Evolutionary conservation across 148 eudicot genomes (phyloP), one percentile per base, ranked within the genome.

Genomic region (Mesembryanthemum crystallinum): DNA sequence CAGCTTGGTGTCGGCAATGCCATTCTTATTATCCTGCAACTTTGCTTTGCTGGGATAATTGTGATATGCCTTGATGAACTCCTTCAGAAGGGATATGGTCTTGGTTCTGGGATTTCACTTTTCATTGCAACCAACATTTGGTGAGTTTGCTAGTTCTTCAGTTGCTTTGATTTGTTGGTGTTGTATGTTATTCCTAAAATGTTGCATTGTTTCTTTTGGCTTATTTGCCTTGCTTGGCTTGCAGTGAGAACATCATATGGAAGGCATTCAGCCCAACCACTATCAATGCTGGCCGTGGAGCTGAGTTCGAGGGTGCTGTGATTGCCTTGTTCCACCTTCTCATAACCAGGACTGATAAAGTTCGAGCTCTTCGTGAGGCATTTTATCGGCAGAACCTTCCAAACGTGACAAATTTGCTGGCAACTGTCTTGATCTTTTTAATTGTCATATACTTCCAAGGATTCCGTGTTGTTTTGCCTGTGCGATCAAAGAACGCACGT

Each of bases 31-130:
- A 92, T 92, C 65, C 76, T 90, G 72, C 97, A 92, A 79, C 94
- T 92, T 49, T 84, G 86, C 85, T 92, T 92, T 82, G 97, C 97
- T 77, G 94, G 94, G 45, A 92, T 92, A 9, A 92, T 88, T 11
- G 90, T 92, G 63, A 88, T 92, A 49, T 92, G 97, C 83, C 85
- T 92, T 54, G 94, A 92, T 73, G 97, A 92, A 65, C 94, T 90
- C 76, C 97, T 92, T 72, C 94, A 92, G 80, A 92, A 92, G 80
- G 97, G 94, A 80, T 92, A 92, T 82, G 97, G 97, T 79, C 85
- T 92, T 43, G 97, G 97, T 28, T 92, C 92, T 78, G 97, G 97
- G 25, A 90, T 92, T 66, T 92, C 97, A 4, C 84, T 92, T 23
- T 92, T 92, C 78, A 92, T 90, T 65, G 97, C 94, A 21, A 90